These are phyloP conservation scores for Basidioascus undulatus DNA, from an alignment of 768 basidiomycete species.

Conservation along the genomic window DNA sequence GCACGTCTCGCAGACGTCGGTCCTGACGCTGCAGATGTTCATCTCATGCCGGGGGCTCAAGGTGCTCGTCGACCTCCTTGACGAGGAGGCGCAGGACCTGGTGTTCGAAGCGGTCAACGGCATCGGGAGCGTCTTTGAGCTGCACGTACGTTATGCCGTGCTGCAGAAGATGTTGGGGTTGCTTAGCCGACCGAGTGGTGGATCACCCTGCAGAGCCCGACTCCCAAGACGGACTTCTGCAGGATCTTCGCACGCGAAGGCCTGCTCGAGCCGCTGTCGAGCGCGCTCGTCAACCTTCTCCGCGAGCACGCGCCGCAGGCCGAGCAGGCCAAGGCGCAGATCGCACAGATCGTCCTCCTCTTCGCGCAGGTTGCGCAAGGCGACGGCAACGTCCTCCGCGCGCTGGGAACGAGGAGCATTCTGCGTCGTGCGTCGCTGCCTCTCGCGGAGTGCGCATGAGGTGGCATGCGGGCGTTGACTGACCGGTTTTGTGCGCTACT, in stretches of 20 bases:
- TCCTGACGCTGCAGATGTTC: slow-evolving; percentile 92
- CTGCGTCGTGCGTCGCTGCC: slow-evolving; percentile 63
- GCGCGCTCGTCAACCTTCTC: slow-evolving; percentile 73
- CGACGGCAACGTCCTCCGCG: slow-evolving; percentile 77
- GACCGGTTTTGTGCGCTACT: too few species aligned
- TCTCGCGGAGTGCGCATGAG: too few species aligned
- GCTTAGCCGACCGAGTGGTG: neutral
- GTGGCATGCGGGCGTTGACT: too few species aligned
- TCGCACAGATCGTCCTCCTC: slow-evolving; percentile 64
- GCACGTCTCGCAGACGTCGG: slow-evolving; percentile 71
- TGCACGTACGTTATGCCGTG: slow-evolving; percentile 19
- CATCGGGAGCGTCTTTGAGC: slow-evolving; percentile 81
- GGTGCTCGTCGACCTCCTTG: slow-evolving; percentile 60
- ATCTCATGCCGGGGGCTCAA: slow-evolving; percentile 89
- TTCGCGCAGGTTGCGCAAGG: slow-evolving; percentile 94
- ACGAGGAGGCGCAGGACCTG: slow-evolving; percentile 56
- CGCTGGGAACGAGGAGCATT: slow-evolving; percentile 70
- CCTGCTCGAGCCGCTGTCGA: slow-evolving; percentile 70
- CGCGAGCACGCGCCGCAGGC: slow-evolving; percentile 31
- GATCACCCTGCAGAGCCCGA: slow-evolving; percentile 43
- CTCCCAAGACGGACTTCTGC: slow-evolving; percentile 94
- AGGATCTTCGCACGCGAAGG: slow-evolving; percentile 96
- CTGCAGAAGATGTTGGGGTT: neutral
- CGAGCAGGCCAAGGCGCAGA: slow-evolving; percentile 50
- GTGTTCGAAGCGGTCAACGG: slow-evolving; percentile 84